phyloP scores from a whole-genome alignment of 2,329 filamentous ascomycete genomes.

The Aspergillus melleus region DNA sequence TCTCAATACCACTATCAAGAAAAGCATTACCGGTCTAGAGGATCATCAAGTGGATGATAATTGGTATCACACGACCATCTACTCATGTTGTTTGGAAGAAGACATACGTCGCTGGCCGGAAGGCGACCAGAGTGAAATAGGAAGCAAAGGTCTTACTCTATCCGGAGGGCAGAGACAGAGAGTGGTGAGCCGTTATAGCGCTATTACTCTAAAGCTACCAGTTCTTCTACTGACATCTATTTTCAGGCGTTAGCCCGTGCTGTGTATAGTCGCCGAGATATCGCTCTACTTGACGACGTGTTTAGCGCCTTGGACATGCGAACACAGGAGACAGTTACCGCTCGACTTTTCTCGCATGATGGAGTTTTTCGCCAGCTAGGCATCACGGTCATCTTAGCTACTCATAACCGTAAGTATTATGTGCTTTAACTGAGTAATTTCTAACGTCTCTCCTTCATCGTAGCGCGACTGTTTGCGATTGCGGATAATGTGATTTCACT shows the following conservation, averaged over 20 bases:
- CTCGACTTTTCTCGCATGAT: not conserved
- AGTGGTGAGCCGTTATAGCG: slow-evolving; percentile 14
- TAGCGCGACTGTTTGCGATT: too few species aligned
- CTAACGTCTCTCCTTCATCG: not conserved
- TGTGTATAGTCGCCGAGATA: slow-evolving; percentile 12
- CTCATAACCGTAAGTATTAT: slow-evolving; percentile 1
- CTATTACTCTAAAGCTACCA: too few species aligned
- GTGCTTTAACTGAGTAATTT: not conserved
- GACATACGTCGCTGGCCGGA: slow-evolving; percentile 26
- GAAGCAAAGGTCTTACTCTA: slow-evolving; percentile 1
- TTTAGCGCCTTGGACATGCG: slow-evolving; percentile 32
- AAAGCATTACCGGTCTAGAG: slow-evolving; percentile 58
- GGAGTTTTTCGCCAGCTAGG: slow-evolving; percentile 7
- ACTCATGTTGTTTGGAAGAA: slow-evolving; percentile 20
- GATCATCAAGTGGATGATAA: slow-evolving; percentile 22
- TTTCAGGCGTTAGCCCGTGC: slow-evolving; percentile 16
- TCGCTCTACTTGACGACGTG: slow-evolving; percentile 20
- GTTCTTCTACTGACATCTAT: slow-evolving; percentile 14
- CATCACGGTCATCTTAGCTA: slow-evolving; percentile 2
- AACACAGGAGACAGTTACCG: not conserved
- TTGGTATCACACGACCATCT: not conserved
- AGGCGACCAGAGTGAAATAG: slow-evolving; percentile 16
- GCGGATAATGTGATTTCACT: not conserved
- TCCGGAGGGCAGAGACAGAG: slow-evolving; percentile 5
- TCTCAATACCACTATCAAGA: slow-evolving; percentile 72